Conservation (phyloP, 768 basidiomycete genomes). For the Arthromyces matolae region DNA sequence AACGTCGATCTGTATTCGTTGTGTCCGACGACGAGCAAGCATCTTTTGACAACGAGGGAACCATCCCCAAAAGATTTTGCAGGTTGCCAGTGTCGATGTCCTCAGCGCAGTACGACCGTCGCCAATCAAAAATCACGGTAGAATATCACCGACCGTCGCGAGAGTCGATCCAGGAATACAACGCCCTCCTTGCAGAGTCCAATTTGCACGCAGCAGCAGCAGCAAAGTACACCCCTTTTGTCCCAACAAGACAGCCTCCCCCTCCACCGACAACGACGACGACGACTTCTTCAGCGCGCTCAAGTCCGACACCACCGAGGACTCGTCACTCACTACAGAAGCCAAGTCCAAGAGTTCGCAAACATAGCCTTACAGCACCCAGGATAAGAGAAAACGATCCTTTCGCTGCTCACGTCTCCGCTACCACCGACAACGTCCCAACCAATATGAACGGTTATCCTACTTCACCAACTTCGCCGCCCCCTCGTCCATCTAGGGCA, state of each 20-base stretch:
- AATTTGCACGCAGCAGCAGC: slow-evolving; percentile 54
- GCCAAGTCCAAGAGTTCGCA: slow-evolving; percentile 46
- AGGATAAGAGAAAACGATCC: too few relatives aligned
- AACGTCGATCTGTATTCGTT: slow-evolving; percentile 2
- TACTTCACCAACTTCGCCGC: too few relatives aligned
- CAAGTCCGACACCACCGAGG: slow-evolving; percentile 22
- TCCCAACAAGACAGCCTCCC: slow-evolving; percentile 35
- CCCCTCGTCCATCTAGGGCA: slow-evolving; percentile 77
- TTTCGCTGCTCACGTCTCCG: slow-evolving; percentile 43
- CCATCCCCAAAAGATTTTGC: too few relatives aligned
- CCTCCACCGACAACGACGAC: slow-evolving; percentile 30
- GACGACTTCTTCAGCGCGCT: slow-evolving; percentile 6
- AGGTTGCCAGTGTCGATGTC: slow-evolving; percentile 38
- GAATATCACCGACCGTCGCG: slow-evolving; percentile 75
- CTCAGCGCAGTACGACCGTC: slow-evolving; percentile 41
- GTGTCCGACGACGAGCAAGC: slow-evolving; percentile 1
- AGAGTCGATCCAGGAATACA: slow-evolving; percentile 75
- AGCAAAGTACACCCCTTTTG: slow-evolving; percentile 32
- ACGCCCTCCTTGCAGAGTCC: slow-evolving; percentile 63
- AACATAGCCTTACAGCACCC: slow-evolving; percentile 49
- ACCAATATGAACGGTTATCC: too few relatives aligned
- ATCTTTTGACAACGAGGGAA: slow-evolving; percentile 11
- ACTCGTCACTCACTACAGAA: slow-evolving; percentile 63
- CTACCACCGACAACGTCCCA: slow-evolving; percentile 28
- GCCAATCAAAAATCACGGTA: slow-evolving; percentile 63